These are phyloP conservation scores for Vanrija sp. DNA, from an alignment of 1,284 basidiomycete species.

Conservation along the genomic window DNA sequence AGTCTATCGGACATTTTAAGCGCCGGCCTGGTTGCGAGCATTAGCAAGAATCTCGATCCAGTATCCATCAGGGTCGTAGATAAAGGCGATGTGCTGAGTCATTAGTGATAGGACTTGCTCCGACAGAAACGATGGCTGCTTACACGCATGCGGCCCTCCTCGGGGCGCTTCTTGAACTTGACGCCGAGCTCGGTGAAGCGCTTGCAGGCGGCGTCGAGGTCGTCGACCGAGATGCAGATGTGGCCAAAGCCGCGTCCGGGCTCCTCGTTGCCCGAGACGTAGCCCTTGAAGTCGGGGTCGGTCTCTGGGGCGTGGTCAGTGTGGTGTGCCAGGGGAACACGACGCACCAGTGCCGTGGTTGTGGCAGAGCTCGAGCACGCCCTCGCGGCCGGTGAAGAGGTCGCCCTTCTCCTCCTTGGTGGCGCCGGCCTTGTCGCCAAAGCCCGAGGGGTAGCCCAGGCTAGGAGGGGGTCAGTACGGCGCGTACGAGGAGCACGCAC, in stretches of 20 bases:
- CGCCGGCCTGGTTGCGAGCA: conserved; percentile 11
- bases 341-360: conserved; percentile 73
- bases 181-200: conserved; percentile 80
- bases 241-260: conserved; percentile 78
- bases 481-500: neutral
- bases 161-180: conserved; percentile 80
- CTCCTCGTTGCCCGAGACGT: conserved; percentile 78
- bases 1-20: conserved; percentile 1
- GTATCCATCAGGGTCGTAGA: conserved; percentile 76
- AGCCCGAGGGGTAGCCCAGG: conserved; percentile 41
- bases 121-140: conserved; percentile 55
- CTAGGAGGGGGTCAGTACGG: conserved; percentile 5
- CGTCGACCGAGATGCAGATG: conserved; percentile 72
- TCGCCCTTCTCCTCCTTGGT: conserved; percentile 42
- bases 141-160: conserved; percentile 78
- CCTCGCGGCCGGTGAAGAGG: conserved; percentile 41
- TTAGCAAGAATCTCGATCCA: conserved; percentile 54
- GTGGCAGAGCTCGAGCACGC: conserved; percentile 77
- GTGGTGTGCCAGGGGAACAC: neutral
- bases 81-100: conserved; percentile 60
- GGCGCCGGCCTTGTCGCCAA: conserved; percentile 30
- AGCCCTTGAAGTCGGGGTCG: conserved; percentile 71
- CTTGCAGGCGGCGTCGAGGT: conserved; percentile 77
- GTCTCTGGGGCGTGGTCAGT: conserved; percentile 48
- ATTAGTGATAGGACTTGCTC: conserved; percentile 55